Evolutionary conservation across 2,329 filamentous ascomycete species (phyloP).

Genomic region (Cyclaneusma minus): DNA sequence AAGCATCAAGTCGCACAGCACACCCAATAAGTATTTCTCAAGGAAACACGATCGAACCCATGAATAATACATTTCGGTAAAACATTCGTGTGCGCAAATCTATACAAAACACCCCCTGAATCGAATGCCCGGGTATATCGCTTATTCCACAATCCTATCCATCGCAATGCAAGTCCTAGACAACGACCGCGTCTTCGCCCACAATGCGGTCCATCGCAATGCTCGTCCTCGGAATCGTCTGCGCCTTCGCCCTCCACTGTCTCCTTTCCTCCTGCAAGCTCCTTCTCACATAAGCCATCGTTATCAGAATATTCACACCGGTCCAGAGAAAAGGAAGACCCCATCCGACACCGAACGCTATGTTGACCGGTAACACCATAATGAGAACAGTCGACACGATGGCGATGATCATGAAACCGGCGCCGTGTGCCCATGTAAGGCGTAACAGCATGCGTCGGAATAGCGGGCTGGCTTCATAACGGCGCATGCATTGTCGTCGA

Average conservation of each 20-base stretch:
- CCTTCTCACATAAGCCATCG: slow-evolving; percentile 8
- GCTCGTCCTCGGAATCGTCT: slow-evolving; percentile 1
- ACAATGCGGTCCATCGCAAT: too few relatives aligned
- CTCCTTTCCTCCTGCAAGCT: slow-evolving; percentile 9
- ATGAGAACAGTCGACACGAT: slow-evolving; percentile 11
- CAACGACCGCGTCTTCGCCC: too few relatives aligned
- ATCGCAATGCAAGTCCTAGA: too few relatives aligned
- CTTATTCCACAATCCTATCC: too few relatives aligned
- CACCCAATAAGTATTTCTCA: too few relatives aligned
- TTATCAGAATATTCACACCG: slow-evolving; percentile 7
- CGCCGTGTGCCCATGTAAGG: slow-evolving; percentile 17
- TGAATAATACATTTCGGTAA: too few relatives aligned
- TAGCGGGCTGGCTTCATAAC: slow-evolving; percentile 12
- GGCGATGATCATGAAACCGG: slow-evolving; percentile 10
- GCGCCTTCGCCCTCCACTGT: slow-evolving; percentile 9
- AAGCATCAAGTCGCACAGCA: too few relatives aligned
- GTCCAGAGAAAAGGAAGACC: slow-evolving; percentile 12
- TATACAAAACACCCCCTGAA: too few relatives aligned
- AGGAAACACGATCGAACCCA: too few relatives aligned
- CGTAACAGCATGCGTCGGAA: slow-evolving; percentile 13
- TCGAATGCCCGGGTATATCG: too few relatives aligned
- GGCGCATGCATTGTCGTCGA: slow-evolving; percentile 10
- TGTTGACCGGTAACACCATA: slow-evolving; percentile 10
- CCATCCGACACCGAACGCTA: slow-evolving; percentile 15
- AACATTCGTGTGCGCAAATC: too few relatives aligned